phyloP scores from a whole-genome alignment of 2,329 filamentous ascomycete genomes.

The Epichloe baconii region DNA sequence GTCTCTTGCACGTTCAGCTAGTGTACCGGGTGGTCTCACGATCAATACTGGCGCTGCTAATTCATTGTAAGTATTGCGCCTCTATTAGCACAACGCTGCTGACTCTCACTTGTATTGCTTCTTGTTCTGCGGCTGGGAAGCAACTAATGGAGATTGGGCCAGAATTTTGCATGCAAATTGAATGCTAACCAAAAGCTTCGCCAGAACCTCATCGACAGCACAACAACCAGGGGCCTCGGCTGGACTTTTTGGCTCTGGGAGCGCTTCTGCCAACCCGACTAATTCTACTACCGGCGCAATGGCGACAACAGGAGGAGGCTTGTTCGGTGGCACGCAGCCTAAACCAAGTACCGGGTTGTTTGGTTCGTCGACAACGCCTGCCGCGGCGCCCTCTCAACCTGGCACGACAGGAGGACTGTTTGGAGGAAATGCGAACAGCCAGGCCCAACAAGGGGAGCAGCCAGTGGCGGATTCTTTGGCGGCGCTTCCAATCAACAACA shows the following conservation, averaged over 20 bases:
- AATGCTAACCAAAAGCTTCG: neutral
- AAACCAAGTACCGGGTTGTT: constrained; percentile 18
- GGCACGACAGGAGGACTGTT: constrained; percentile 12
- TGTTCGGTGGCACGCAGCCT: constrained; percentile 21
- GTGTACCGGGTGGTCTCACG: constrained; percentile 46
- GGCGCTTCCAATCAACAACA: constrained; percentile 13
- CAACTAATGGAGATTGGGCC: neutral
- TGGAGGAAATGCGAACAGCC: constrained; percentile 14
- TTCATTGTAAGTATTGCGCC: constrained; percentile 20
- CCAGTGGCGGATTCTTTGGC: constrained; percentile 4
- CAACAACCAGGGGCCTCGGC: constrained; percentile 23
- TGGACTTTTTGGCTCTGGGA: constrained; percentile 24
- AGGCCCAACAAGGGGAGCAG: constrained; percentile 1
- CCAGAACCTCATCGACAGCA: constrained; percentile 14
- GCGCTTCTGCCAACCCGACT: constrained; percentile 15
- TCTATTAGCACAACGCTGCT: neutral
- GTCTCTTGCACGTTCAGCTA: constrained; percentile 43
- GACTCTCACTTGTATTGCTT: neutral
- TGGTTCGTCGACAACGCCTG: constrained; percentile 13
- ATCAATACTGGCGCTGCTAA: constrained; percentile 53
- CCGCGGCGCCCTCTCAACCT: constrained; percentile 11
- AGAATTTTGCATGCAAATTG: neutral
- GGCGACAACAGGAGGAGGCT: constrained; percentile 23
- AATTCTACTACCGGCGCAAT: constrained; percentile 18
- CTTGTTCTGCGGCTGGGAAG: neutral